phyloP scores from a whole-genome alignment of 306 rosid genomes.

The Rosa rugosa region DNA sequence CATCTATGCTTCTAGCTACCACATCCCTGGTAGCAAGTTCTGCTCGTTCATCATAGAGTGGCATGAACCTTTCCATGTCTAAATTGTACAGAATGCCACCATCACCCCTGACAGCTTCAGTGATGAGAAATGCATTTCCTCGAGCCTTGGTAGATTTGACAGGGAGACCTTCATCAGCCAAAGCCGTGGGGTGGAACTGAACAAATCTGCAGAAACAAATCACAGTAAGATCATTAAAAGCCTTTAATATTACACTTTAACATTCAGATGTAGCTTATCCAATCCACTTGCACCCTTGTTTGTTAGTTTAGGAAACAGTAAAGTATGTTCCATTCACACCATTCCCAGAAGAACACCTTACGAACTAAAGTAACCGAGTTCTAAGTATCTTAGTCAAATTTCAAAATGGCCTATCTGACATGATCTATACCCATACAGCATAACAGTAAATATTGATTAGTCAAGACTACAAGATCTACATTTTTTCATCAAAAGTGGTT shows the following conservation, averaged over 20 bases:
- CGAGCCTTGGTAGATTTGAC: conserved; percentile 48
- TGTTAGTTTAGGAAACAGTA: neutral
- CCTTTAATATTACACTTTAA: neutral
- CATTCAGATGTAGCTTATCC: conserved; percentile 1
- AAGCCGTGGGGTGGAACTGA: conserved; percentile 95
- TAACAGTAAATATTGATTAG: neutral
- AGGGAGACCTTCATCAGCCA: conserved; percentile 94
- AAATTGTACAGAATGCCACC: conserved; percentile 86
- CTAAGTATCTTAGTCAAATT: neutral
- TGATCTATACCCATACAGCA: neutral
- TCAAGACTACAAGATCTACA: conserved; percentile 13
- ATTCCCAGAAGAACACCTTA: neutral
- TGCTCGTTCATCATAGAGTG: conserved; percentile 79
- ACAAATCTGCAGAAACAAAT: conserved; percentile 64
- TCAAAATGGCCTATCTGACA: neutral
- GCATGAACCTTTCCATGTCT: conserved; percentile 93
- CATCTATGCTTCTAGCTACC: conserved; percentile 94
- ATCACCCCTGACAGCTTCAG: conserved; percentile 91
- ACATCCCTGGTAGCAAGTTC: conserved; percentile 99
- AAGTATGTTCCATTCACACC: neutral
- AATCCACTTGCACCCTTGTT: neutral
- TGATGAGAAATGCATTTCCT: conserved; percentile 81
- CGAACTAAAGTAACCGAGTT: neutral
- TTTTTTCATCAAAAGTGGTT: conserved; percentile 8
- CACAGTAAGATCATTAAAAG: neutral